These are phyloP conservation scores for Prototheca cutis DNA, from an alignment of 163 green algal species.

Conservation along the genomic window DNA sequence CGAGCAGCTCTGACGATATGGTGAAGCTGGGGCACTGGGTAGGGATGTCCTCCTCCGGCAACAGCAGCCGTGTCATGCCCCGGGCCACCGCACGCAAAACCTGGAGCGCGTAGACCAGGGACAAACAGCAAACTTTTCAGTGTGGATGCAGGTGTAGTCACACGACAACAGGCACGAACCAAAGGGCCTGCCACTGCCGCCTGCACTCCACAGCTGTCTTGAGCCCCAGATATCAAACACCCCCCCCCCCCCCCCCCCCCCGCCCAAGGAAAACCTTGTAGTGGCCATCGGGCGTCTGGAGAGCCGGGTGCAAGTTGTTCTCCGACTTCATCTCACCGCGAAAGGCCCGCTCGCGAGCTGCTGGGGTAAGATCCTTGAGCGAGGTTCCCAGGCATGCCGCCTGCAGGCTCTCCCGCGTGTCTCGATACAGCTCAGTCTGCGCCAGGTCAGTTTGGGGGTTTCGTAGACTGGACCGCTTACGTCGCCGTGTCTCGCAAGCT, in stretches of 20 bases:
- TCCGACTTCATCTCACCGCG: constrained; percentile 39
- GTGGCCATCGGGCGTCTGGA: constrained; percentile 42
- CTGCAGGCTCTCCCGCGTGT: constrained; percentile 32
- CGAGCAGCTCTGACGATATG: constrained; percentile 58
- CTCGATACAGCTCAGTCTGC: constrained; percentile 44
- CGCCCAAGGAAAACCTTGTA: constrained; percentile 26
- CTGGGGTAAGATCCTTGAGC: constrained; percentile 18
- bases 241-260: too few species aligned
- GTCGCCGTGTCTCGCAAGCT: too few species aligned
- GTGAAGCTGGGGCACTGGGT: constrained; percentile 16
- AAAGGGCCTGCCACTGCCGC: too few species aligned
- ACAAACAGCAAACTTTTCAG: too few species aligned
- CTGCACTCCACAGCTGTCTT: too few species aligned
- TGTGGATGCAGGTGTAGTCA: too few species aligned
- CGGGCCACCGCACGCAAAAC: constrained; percentile 43
- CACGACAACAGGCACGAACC: too few species aligned
- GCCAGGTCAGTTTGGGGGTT: too few species aligned
- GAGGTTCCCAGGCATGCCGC: constrained; percentile 6
- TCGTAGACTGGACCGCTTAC: too few species aligned
- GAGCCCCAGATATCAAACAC: too few species aligned
- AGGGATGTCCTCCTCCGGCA: constrained; percentile 27
- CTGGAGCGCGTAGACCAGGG: too few species aligned
- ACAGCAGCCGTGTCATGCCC: constrained; percentile 31
- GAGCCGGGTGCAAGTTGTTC: constrained; percentile 46
- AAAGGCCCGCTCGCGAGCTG: constrained; percentile 34